Conservation (phyloP, 2,329 filamentous ascomycete genomes). For the Trichoderma arundinaceum region DNA sequence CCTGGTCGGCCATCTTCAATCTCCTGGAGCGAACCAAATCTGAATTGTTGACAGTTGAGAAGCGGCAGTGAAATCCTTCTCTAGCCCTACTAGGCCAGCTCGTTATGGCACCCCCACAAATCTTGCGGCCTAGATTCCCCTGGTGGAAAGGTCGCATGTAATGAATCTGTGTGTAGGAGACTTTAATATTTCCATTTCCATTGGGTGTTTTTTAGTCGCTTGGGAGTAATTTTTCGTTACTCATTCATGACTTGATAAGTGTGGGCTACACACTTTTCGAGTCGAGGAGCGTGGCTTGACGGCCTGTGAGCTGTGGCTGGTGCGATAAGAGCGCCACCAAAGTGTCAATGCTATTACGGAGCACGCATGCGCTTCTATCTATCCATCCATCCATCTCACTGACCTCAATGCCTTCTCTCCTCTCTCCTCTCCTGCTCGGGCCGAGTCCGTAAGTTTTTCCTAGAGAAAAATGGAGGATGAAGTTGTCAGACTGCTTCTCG, state of each 20-base stretch:
- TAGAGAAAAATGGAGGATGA: constrained; percentile 52
- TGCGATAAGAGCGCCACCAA: constrained; percentile 23
- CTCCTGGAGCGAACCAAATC: constrained; percentile 13
- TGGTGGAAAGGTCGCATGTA: constrained; percentile 41
- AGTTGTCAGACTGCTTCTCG: constrained; percentile 58
- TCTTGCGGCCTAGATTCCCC: constrained; percentile 37
- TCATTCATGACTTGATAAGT: background rate
- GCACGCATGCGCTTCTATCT: no score
- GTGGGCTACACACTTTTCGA: background rate
- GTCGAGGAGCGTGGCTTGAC: constrained; percentile 6
- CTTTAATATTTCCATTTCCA: background rate
- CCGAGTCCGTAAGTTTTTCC: background rate
- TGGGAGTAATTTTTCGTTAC: background rate
- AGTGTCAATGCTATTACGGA: constrained; percentile 6
- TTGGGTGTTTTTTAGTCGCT: background rate
- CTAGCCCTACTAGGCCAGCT: constrained; percentile 29
- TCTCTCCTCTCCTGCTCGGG: background rate
- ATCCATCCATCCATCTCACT: no score
- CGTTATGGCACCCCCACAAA: constrained; percentile 36
- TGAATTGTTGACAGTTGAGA: constrained; percentile 31
- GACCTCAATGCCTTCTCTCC: background rate
- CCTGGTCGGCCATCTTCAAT: constrained; percentile 42
- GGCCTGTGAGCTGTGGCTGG: constrained; percentile 15
- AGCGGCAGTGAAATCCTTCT: constrained; percentile 17
- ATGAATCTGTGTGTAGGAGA: constrained; percentile 2